Percentiles rank a stretch among this genome's conserved stretches.
Conservation (phyloP, 1,284 basidiomycete genomes). For the Vanrija sp. region DNA sequence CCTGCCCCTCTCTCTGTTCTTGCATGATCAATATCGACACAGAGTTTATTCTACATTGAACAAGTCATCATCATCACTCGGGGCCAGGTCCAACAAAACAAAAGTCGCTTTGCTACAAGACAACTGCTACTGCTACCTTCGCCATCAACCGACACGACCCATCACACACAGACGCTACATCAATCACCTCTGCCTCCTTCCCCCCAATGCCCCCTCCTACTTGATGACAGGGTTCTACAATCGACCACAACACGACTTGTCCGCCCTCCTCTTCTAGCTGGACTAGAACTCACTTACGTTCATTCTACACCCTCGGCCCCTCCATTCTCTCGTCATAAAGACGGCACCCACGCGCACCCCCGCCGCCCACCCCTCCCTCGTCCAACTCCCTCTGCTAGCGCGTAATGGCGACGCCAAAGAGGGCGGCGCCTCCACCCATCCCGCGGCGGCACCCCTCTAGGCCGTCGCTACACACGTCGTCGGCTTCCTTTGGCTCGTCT, state of each 20-base stretch:
- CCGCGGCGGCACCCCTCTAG: slow-evolving; percentile 15
- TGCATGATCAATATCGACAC: too few species aligned
- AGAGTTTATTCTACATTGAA: too few species aligned
- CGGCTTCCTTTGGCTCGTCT: neutral
- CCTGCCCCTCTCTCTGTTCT: too few species aligned
- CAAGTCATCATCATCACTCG: too few species aligned
- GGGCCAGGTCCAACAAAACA: too few species aligned
- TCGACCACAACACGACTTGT: neutral
- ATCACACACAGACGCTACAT: too few species aligned
- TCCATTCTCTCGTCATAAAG: neutral
- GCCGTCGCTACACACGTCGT: slow-evolving; percentile 1
- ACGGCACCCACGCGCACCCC: neutral
- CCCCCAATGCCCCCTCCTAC: neutral
- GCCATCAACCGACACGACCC: too few species aligned
- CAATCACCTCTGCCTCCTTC: too few species aligned
- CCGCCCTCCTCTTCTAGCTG: neutral
- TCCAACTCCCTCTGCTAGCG: neutral
- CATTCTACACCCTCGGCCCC: neutral
- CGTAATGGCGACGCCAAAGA: neutral
- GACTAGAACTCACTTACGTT: neutral
- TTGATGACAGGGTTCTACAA: neutral
- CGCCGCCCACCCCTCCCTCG: neutral
- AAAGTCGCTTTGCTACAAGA: too few species aligned
- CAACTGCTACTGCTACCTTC: too few species aligned
- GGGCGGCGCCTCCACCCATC: slow-evolving; percentile 9